Conservation (phyloP, 192 early-diverging fungal species). For the Coemansia sp. region DNA sequence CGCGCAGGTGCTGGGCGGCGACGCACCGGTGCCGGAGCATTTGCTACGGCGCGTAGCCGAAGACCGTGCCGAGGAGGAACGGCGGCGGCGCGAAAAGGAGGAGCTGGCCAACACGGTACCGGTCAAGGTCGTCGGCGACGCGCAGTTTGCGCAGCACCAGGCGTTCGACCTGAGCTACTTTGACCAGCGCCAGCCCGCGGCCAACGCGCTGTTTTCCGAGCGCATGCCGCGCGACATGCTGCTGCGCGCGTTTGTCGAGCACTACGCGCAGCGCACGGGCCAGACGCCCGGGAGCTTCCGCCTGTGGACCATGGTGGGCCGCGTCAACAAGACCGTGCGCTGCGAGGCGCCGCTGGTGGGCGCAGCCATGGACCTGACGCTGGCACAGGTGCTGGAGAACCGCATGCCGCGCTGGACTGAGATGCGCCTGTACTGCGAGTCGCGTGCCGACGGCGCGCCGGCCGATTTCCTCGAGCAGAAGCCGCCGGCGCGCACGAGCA, state of each 20-base stretch:
- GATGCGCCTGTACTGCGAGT: constrained; percentile 55
- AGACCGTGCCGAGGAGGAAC: constrained; percentile 59
- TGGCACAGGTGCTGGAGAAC: constrained; percentile 35
- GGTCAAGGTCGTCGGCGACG: constrained; percentile 61
- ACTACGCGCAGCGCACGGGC: constrained; percentile 48
- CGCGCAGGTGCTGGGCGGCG: constrained; percentile 65
- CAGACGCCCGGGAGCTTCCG: constrained; percentile 57
- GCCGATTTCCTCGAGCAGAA: constrained; percentile 9
- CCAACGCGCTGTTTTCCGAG: constrained; percentile 28
- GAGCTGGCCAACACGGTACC: constrained; percentile 55
- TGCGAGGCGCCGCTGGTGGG: constrained; percentile 62
- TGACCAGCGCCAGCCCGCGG: constrained; percentile 49
- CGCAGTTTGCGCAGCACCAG: constrained; percentile 63
- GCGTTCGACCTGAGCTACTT: constrained; percentile 88
- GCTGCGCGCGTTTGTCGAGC: constrained; percentile 50
- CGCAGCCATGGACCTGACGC: constrained; percentile 15
- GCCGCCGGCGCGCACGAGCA: constrained; percentile 17
- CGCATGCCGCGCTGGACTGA: constrained; percentile 33
- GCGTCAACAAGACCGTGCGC: constrained; percentile 89
- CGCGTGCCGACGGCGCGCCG: constrained; percentile 5
- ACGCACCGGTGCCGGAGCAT: constrained; percentile 78
- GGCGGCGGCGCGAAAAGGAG: constrained; percentile 61
- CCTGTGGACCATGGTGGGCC: constrained; percentile 81
- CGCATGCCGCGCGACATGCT: constrained; percentile 35
- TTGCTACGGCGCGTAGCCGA: constrained; percentile 63